phyloP scores from a whole-genome alignment of 345 rosid species.

The Salix dunnii region DNA sequence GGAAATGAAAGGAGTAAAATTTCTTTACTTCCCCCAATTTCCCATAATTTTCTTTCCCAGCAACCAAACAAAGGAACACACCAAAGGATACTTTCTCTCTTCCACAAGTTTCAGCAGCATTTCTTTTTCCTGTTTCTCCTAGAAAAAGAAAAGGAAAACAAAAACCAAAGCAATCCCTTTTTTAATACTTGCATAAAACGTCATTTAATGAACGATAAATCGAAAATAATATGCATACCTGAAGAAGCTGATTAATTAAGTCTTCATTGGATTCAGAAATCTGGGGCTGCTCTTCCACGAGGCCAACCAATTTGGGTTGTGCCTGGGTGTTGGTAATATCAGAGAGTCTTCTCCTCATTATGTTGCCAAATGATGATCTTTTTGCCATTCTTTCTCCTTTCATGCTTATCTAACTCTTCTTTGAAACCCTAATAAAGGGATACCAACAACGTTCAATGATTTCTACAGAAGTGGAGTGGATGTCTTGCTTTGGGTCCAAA shows the following conservation, averaged over 20 bases:
- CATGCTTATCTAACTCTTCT: not conserved
- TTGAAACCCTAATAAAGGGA: not conserved
- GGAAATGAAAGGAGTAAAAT: not conserved
- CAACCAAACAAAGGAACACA: not conserved
- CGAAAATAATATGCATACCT: constrained; percentile 22
- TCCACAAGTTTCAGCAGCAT: constrained; percentile 56
- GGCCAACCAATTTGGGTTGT: constrained; percentile 23
- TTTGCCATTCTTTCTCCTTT: constrained; percentile 24
- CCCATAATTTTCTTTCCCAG: not conserved
- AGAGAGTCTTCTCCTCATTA: constrained; percentile 50
- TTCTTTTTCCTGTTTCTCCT: constrained; percentile 53
- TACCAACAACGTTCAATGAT: not conserved
- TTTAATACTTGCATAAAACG: not conserved
- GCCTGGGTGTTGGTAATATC: constrained; percentile 59
- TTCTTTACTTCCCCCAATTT: not conserved
- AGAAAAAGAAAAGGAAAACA: not conserved
- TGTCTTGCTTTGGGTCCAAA: not conserved
- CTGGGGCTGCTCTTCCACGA: constrained; percentile 24
- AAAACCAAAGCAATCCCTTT: not conserved
- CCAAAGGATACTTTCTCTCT: constrained; percentile 69
- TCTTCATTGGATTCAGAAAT: constrained; percentile 21
- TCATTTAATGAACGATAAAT: not conserved
- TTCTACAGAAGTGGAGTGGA: not conserved
- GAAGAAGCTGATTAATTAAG: constrained; percentile 43
- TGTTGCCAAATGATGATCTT: constrained; percentile 45